These are phyloP conservation scores for Knufia fluminis DNA, from an alignment of 2,329 filamentous ascomycete species.

Conservation along the genomic window DNA sequence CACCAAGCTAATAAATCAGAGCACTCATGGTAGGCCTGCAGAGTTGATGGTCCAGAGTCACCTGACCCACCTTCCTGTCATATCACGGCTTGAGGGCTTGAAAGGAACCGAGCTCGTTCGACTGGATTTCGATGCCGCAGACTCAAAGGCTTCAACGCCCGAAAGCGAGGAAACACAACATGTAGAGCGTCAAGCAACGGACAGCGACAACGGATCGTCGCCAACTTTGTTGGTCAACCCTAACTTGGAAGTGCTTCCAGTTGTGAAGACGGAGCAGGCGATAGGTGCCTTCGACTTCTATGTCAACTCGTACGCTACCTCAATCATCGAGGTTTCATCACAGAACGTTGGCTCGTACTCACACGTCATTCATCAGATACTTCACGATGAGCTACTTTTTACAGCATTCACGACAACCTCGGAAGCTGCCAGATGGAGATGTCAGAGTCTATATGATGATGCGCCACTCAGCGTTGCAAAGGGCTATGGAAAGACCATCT, in stretches of 20 bases:
- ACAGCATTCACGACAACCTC: constrained; percentile 1
- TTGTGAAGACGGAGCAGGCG: not conserved
- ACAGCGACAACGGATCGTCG: not conserved
- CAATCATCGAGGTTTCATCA: not conserved
- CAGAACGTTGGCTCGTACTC: not conserved
- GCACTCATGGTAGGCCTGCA: not conserved
- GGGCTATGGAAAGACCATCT: not conserved
- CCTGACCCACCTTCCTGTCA: too few relatives aligned
- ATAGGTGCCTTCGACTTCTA: not conserved
- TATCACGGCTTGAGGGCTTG: too few relatives aligned
- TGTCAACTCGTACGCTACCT: not conserved
- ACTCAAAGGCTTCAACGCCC: not conserved
- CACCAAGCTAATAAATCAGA: not conserved
- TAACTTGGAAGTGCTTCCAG: not conserved
- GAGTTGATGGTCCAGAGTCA: too few relatives aligned
- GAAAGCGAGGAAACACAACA: not conserved
- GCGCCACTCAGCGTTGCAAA: not conserved
- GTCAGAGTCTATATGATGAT: not conserved
- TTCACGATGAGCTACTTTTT: constrained; percentile 1
- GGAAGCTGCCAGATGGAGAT: not conserved
- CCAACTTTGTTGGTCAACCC: not conserved
- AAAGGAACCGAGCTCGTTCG: too few relatives aligned
- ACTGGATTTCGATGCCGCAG: too few relatives aligned
- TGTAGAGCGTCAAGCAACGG: not conserved
- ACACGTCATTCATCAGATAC: not conserved